A percentile compares a stretch with the other conserved stretches of the same genome.
These are phyloP conservation scores for Diaporthe longicolla DNA, from an alignment of 2,329 filamentous ascomycete species.

Conservation along the genomic window DNA sequence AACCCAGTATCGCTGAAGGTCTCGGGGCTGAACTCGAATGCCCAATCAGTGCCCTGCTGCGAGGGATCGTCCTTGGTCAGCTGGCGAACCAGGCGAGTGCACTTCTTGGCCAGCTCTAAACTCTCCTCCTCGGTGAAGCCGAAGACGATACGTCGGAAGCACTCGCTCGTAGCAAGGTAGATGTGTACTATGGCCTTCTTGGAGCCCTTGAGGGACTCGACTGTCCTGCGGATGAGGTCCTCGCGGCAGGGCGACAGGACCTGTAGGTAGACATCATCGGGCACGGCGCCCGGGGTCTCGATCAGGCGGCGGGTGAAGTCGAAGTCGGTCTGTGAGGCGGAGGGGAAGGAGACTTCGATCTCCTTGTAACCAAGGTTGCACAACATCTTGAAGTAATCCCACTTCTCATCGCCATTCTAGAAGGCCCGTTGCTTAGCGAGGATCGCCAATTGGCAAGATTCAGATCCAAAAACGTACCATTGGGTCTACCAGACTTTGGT, in stretches of 20 bases:
- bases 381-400: conserved; percentile 95
- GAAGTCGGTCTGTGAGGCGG: conserved; percentile 94
- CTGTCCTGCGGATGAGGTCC: conserved; percentile 90
- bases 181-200: conserved; percentile 97
- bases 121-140: conserved; percentile 86
- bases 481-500: conserved; percentile 92
- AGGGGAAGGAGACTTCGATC: conserved; percentile 96
- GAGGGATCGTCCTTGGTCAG: conserved; percentile 86
- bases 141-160: conserved; percentile 94
- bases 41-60: conserved; percentile 74
- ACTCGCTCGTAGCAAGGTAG: conserved; percentile 95
- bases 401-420: conserved; percentile 94
- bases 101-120: conserved; percentile 85
- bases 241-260: conserved; percentile 93
- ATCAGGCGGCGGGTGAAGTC: conserved; percentile 92
- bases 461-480: conserved; percentile 74
- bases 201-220: conserved; percentile 88
- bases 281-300: conserved; percentile 84
- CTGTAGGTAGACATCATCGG: conserved; percentile 92
- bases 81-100: conserved; percentile 86
- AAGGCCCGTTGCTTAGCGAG: background rate
- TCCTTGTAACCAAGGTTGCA: conserved; percentile 95
- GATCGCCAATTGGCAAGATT: background rate
- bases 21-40: conserved; percentile 88
- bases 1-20: conserved; percentile 91